phyloP scores from a whole-genome alignment of 73 alveolate genomes.

The Paraurostyla sp. region DNA sequence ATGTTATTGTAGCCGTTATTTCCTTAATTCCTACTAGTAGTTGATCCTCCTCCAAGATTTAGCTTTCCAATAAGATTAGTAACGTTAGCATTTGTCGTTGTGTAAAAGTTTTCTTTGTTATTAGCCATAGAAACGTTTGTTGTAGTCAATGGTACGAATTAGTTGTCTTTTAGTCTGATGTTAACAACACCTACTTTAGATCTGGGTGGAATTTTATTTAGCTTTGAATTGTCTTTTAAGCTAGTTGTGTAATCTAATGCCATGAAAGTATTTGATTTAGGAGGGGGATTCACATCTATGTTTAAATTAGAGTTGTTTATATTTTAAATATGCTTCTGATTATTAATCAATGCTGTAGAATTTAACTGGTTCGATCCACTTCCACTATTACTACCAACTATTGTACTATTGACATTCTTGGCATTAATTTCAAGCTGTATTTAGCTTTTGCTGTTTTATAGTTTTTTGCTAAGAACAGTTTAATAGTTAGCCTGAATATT shows the following conservation, averaged over 20 bases:
- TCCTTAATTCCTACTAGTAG: not conserved
- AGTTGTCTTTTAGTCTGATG: not conserved
- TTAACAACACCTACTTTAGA: not conserved
- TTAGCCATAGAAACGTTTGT: not conserved
- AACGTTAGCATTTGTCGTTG: not conserved
- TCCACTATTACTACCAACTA: not conserved
- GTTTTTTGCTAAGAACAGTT: not conserved
- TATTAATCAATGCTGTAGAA: too few species aligned
- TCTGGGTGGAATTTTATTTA: conserved; percentile 18
- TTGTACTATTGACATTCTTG: not conserved
- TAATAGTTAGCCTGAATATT: too few species aligned
- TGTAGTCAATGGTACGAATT: not conserved
- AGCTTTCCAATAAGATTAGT: not conserved
- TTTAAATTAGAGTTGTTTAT: not conserved
- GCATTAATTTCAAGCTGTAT: not conserved
- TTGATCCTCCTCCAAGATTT: not conserved
- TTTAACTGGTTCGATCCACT: not conserved
- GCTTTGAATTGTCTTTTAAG: not conserved
- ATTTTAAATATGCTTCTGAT: too few species aligned
- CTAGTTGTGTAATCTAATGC: conserved; percentile 8
- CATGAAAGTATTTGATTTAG: conserved; percentile 7
- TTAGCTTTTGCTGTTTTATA: not conserved
- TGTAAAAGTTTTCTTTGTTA: not conserved
- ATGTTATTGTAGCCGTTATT: not conserved
- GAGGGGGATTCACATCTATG: not conserved